Conservation (phyloP, 2,329 filamentous ascomycete species). For the Colletotrichum godetiae region DNA sequence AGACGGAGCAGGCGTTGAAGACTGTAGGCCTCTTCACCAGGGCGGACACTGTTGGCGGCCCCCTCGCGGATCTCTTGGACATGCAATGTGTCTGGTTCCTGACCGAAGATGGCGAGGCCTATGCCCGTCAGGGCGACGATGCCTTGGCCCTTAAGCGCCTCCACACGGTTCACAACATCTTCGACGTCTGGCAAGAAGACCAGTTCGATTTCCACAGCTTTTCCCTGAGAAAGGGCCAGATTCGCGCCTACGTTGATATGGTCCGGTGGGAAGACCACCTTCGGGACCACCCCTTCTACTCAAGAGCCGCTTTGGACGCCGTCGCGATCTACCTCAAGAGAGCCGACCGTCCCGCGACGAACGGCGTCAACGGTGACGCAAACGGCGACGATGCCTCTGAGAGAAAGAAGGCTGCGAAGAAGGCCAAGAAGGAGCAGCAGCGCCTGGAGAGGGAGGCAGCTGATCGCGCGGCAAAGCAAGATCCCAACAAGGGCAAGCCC, state of each 20-base stretch:
- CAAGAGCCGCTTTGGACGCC: slow-evolving; percentile 83
- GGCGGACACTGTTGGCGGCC: slow-evolving; percentile 87
- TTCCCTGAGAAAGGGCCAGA: slow-evolving; percentile 95
- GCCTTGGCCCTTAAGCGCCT: slow-evolving; percentile 93
- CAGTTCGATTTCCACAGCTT: slow-evolving; percentile 99
- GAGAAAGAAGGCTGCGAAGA: slow-evolving; percentile 89
- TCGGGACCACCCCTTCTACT: slow-evolving; percentile 93
- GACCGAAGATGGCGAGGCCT: slow-evolving; percentile 93
- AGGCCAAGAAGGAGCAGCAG: slow-evolving; percentile 81
- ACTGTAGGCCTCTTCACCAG: slow-evolving; percentile 96
- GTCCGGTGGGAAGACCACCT: slow-evolving; percentile 94
- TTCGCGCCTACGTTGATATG: slow-evolving; percentile 95
- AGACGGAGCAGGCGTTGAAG: slow-evolving; percentile 86
- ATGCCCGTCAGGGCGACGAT: slow-evolving; percentile 82
- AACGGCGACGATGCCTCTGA: slow-evolving; percentile 71
- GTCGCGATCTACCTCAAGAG: slow-evolving; percentile 84
- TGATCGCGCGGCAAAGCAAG: slow-evolving; percentile 81
- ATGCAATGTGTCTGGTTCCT: slow-evolving; percentile 99
- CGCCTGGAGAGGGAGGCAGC: slow-evolving; percentile 79
- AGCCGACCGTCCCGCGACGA: slow-evolving; percentile 77
- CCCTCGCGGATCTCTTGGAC: slow-evolving; percentile 90
- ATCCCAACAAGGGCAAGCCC: slow-evolving; percentile 81
- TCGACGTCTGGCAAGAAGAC: slow-evolving; percentile 97
- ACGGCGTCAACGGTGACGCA: slow-evolving; percentile 68
- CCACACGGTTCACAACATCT: slow-evolving; percentile 88